A percentile compares a stretch with the other conserved stretches of the same genome.
Evolutionary conservation across 768 basidiomycete species (phyloP).

Genomic region (Boletus pseudopeckii): DNA sequence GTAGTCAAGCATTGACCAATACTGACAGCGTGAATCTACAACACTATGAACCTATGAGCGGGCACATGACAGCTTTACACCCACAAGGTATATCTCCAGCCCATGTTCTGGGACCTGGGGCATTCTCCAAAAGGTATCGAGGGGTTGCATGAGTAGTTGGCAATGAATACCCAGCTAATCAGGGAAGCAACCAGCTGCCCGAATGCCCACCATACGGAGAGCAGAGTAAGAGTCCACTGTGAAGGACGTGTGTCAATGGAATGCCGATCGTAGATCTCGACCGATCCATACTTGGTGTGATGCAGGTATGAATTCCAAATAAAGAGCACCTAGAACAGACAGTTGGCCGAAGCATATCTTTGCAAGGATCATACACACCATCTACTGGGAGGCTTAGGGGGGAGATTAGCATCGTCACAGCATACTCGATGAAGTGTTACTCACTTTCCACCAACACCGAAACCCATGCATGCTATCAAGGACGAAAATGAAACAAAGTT

Average conservation of each 20-base stretch:
- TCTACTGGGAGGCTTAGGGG: slow-evolving; percentile 41
- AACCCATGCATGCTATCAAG: slow-evolving; percentile 44
- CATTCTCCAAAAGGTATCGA: slow-evolving; percentile 38
- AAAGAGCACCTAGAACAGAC: slow-evolving; percentile 38
- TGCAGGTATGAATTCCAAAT: slow-evolving; percentile 43
- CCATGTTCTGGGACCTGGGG: slow-evolving; percentile 48
- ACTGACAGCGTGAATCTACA: slow-evolving; percentile 41
- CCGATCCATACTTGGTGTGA: slow-evolving; percentile 34
- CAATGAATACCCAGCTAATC: slow-evolving; percentile 55
- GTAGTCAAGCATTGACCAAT: neutral
- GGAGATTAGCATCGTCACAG: slow-evolving; percentile 19
- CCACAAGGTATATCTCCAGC: slow-evolving; percentile 57
- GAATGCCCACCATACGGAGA: slow-evolving; percentile 53
- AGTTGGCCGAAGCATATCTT: neutral
- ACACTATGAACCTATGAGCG: neutral
- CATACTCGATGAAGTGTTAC: slow-evolving; percentile 18
- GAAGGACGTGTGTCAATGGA: neutral
- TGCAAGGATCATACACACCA: slow-evolving; percentile 31
- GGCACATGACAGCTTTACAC: neutral
- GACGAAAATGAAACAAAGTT: slow-evolving; percentile 47
- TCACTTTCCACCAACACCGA: slow-evolving; percentile 51
- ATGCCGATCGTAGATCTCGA: neutral
- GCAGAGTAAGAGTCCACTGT: slow-evolving; percentile 51
- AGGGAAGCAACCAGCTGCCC: slow-evolving; percentile 49
- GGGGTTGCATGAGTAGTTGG: slow-evolving; percentile 49